Base-by-base conservation (phyloP, 495 filamentous ascomycete genomes). In the Podospora australis region DNA sequence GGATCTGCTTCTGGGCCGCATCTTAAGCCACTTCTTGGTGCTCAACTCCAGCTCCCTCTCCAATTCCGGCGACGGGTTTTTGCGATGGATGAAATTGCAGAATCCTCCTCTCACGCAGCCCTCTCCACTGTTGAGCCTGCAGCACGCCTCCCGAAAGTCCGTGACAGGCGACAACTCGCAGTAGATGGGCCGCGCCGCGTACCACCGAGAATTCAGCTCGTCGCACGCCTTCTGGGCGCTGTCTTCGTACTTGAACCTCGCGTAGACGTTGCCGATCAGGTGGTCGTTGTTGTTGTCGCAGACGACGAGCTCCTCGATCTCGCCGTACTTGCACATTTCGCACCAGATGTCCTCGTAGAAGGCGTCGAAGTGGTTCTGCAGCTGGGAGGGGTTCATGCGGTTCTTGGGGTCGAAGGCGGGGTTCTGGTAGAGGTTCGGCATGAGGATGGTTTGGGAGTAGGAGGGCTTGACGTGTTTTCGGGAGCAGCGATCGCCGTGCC, bases 261-360 rank as follows among this genome's bases (percentile, higher is more conserved):
- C 92, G 77, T 98, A 98, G 58, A 98, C 92, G 70, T 98, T 98
- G 63, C 92, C 92, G 68, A 98, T 96, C 10, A 98, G 76, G 72
- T 98, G 90, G 65, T 96, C 91, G 73, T 96, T 96, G 69, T 96
- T 97, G 66, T 94, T 91, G 69, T 92, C 88, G 65, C 88, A 94
- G 2, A 91, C 86, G 7, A 94, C 88, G 24, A 94, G 76, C 66
- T 94, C 88, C 71, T 94, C 88, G 10, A 90, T 70, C 72, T 94
- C 88, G 42, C 88, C 88, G 64, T 90, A 91, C 69, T 87, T 84
- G 82, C 87, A 91, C 84, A 98, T 87, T 78, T 98, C 92, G 75
- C 91, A 96, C 88, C 92, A 98, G 55, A 98, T 84, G 67, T 98
- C 92, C 73, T 98, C 92, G 75, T 98, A 98, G 74, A 98, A 98